Evolutionary conservation across 345 rosid species (phyloP), one percentile per base, ranked within the genome.

Genomic region (Kandelia obovata): DNA sequence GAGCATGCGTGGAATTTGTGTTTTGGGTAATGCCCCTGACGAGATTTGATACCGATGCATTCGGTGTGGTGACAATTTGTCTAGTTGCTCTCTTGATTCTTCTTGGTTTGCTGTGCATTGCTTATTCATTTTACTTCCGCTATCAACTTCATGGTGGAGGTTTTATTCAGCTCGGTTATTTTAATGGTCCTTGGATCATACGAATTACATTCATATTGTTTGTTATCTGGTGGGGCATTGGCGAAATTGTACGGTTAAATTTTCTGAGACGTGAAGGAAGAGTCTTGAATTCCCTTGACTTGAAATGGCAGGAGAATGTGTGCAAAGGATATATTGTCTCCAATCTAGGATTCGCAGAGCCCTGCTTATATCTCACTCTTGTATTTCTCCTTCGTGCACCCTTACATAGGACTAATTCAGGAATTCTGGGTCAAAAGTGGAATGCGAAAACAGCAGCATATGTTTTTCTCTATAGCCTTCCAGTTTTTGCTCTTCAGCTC

Each of bases 21-120:
- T 72, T 83, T 85, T 82, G 97, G 98, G 98, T 95, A 84, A 95
- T 95, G 99, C 98, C 96, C 98, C 98, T 83, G 96, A 87, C 85
- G 77, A 86, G 89, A 85, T 70, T 81, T 80, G 81, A 81, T 87
- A 85, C 99, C 92, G 97, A 92, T 85, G 96, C 88, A 75, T 84
- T 92, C 88, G 99, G 98, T 85, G 92, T 87, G 86, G 87, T 83
- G 81, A 95, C 99, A 53, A 87, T 95, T 73, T 88, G 89, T 78
- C 87, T 95, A 59, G 96, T 92, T 59, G 83, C 85, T 61, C 75
- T 92, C 71, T 81, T 92, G 71, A 79, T 83, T 70, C 80, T 95
- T 72, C 83, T 90, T 3, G 92, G 98, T 67, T 67, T 92, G 76
- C 79, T 89, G 67, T 95, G 98, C 86, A 88, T 89, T 71, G 86